Conservation (phyloP, 2,329 filamentous ascomycete genomes). For the Fusarium guadeloupense region DNA sequence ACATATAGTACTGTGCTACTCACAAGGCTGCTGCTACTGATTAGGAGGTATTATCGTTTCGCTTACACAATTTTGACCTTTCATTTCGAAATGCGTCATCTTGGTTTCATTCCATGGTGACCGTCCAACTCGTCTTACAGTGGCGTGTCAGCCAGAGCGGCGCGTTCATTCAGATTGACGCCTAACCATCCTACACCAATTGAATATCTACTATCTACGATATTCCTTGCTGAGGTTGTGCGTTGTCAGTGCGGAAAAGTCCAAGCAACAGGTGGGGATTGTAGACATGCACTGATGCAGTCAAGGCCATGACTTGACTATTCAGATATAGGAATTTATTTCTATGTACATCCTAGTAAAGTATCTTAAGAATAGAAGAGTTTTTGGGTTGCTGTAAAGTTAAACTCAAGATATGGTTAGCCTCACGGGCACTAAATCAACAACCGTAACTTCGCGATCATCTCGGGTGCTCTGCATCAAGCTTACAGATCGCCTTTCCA, state of each 20-base stretch:
- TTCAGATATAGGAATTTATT: too few relatives aligned
- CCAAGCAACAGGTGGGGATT: neutral
- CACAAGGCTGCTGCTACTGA: neutral
- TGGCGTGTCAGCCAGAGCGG: conserved; percentile 34
- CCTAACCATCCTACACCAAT: neutral
- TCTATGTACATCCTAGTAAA: neutral
- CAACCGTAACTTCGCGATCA: neutral
- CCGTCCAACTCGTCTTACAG: conserved; percentile 11
- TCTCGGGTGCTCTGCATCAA: conserved; percentile 8
- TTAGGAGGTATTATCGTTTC: neutral
- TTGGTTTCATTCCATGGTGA: conserved; percentile 28
- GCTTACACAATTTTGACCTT: conserved; percentile 4
- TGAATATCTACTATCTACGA: neutral
- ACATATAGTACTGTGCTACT: neutral
- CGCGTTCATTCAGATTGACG: neutral
- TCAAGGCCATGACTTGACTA: neutral
- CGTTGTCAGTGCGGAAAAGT: conserved; percentile 1
- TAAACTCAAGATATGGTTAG: neutral
- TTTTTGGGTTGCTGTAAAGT: neutral
- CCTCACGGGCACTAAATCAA: neutral
- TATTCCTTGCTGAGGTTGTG: neutral
- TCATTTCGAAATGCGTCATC: conserved; percentile 25
- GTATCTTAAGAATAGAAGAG: neutral
- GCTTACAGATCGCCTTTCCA: conserved; percentile 2
- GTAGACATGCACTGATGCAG: neutral